phyloP scores from a whole-genome alignment of 2,329 filamentous ascomycete species.

The Fusarium proliferatum region DNA sequence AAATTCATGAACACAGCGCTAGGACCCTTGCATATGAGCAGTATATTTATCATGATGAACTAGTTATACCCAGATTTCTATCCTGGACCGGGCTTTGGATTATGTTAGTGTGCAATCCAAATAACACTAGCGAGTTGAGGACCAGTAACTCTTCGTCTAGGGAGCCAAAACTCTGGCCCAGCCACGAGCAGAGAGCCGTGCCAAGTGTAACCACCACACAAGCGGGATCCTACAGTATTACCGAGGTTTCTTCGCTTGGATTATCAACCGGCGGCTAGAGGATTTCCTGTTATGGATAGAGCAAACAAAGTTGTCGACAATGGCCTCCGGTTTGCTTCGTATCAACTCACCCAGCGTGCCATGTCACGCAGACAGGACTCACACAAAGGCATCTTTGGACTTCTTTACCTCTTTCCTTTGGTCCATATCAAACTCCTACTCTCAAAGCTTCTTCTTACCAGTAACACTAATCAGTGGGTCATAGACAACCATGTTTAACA shows the following conservation, averaged over 20 bases:
- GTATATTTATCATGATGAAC: background rate
- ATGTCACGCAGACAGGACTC: background rate
- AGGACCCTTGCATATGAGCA: background rate
- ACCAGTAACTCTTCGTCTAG: background rate
- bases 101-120: background rate
- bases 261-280: background rate
- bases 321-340: background rate
- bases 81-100: no score
- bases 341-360: background rate
- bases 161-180: conserved; percentile 8
- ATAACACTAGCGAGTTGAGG: background rate
- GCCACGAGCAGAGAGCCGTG: conserved; percentile 33
- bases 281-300: background rate
- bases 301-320: background rate
- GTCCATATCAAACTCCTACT: background rate
- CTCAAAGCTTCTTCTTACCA: conserved; percentile 4
- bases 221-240: conserved; percentile 35
- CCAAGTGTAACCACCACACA: conserved; percentile 38
- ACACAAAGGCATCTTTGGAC: background rate
- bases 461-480: conserved; percentile 27
- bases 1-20: background rate
- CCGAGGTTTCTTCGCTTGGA: conserved; percentile 30
- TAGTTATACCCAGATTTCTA: no score
- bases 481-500: conserved; percentile 34
- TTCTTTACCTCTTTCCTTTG: background rate